Base-by-base conservation (phyloP, 768 basidiomycete species). In the Suillus americanus region DNA sequence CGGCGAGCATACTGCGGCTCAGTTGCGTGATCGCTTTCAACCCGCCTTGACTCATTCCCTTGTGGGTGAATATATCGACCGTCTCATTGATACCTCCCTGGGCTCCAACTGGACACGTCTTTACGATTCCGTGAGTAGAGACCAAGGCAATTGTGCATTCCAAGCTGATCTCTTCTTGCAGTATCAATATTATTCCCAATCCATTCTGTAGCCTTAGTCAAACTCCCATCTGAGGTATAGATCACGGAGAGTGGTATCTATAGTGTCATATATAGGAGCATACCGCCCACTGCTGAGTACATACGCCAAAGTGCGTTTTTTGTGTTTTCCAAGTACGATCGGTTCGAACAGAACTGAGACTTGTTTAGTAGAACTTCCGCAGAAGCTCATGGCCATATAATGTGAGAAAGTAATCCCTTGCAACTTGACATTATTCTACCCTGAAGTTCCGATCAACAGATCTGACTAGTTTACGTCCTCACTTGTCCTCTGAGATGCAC, bases 171-270 rank as follows among this genome's bases (percentile, higher is more conserved):
- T 64, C 45, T 60, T 23, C 40, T 28, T 60, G 40, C 70, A 95
- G 94, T 96, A 90, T 78, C 94, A 96, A 82, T 96, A 95, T 74
- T 95, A 95, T 75, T 94, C 93, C 30, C 94, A 96, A 75, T 94
- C 91, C 61, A 94, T 95, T 81, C 72, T 94, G 66, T 86, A 79
- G 86, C 55, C 61, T 62, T 62, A 9, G 38, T 23, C n/a, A 28
- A 40, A 20, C 16, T 28, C 25, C 37, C 25, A 25, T 10, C 51
- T 53, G 37, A 12, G 56, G 56, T 38, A 18, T 61, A 10, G 62
- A 28, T 56, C 37, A 7, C 7, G 9, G 37, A 37, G 13, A 8
- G 55, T 10, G 35, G 38, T 61, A 54, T 60, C 64, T 60, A 56
- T 46, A 64, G 56, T 61, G 23, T 25, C 28, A 46, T 30, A 46